Evolutionary conservation across 257 asterid species (phyloP), one percentile per base, ranked within the genome.

Genomic region (Plantago major): DNA sequence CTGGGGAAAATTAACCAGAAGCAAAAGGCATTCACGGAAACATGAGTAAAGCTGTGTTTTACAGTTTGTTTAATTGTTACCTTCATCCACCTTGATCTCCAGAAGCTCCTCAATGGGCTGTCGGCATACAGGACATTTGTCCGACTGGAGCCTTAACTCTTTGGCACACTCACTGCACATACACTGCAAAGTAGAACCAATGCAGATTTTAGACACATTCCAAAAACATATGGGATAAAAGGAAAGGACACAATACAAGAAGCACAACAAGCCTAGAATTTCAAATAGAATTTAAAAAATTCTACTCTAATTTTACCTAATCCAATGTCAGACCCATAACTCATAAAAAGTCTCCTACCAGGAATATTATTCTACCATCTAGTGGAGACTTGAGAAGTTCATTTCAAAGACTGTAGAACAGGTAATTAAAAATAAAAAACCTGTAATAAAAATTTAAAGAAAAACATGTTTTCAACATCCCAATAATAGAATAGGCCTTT

Each of bases 161-260:
- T 89, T 84, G 46, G 97, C 97, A 38, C 97, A 89, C 38, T 74
- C 94, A 12, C 94, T 68, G 75, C 97, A 89, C 89, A 86, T 67
- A 52, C 95, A 89, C 95, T 89, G 84, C 67, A 8, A 64, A 64
- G 30, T 40, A 71, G 14, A 22, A 57, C 49, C 56, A 33, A 22
- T 52, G 3, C 22, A 59, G 59, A 64, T 19, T 10, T 44, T n/a
- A 30, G 6, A 52, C 58, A 26, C 57, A 51, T 3, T 19, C 13
- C 33, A 22, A 2, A 1, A 51, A 51, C 14, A n/a, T 22, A 22
- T 22, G 26, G 26, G 2, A 22, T 22, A 22, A 22, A 22, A 22
- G 26, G 26, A 22, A 22, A 22, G 26, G 26, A 22, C 40, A 33
- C 40, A 33, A 7, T 5, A 33, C 40, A 7, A 33, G 7, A 33